These are phyloP conservation scores for Linum usitatissimum DNA, from an alignment of 345 rosid species.

Conservation along the genomic window DNA sequence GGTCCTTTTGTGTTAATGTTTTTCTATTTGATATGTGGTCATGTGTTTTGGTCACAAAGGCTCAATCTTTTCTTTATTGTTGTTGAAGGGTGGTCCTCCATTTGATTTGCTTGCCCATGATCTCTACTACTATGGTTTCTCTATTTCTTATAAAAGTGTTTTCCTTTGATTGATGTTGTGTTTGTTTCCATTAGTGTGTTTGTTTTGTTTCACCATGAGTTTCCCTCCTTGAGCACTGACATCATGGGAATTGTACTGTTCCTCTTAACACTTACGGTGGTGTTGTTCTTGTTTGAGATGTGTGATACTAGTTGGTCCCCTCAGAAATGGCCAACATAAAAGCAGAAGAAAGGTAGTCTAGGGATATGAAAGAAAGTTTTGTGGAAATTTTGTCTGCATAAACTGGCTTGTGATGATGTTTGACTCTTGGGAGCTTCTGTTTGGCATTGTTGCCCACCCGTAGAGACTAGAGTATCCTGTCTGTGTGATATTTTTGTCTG, in stretches of 20 bases:
- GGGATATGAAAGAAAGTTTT: background rate
- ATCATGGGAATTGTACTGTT: background rate
- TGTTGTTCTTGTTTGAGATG: background rate
- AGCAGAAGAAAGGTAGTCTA: background rate
- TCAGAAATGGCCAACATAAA: background rate
- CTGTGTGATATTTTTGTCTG: too few relatives aligned
- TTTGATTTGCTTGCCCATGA: conserved; percentile 15
- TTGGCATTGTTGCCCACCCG: background rate
- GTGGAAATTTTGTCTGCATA: background rate
- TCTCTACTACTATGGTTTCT: conserved; percentile 22
- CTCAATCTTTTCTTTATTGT: conserved; percentile 3
- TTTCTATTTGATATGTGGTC: conserved; percentile 16
- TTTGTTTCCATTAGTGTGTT: background rate
- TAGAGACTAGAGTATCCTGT: too few relatives aligned
- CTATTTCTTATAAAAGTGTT: background rate
- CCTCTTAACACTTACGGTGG: background rate
- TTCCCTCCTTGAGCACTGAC: conserved; percentile 11
- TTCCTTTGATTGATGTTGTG: background rate
- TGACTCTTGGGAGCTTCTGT: background rate
- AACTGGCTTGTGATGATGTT: background rate
- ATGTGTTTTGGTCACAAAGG: conserved; percentile 7
- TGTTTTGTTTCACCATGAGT: conserved; percentile 2
- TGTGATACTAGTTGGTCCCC: background rate
- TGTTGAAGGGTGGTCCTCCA: conserved; percentile 24
- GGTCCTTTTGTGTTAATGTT: conserved; percentile 22